phyloP scores from a whole-genome alignment of 2,329 filamentous ascomycete genomes.

The Dissoconium aciculare region DNA sequence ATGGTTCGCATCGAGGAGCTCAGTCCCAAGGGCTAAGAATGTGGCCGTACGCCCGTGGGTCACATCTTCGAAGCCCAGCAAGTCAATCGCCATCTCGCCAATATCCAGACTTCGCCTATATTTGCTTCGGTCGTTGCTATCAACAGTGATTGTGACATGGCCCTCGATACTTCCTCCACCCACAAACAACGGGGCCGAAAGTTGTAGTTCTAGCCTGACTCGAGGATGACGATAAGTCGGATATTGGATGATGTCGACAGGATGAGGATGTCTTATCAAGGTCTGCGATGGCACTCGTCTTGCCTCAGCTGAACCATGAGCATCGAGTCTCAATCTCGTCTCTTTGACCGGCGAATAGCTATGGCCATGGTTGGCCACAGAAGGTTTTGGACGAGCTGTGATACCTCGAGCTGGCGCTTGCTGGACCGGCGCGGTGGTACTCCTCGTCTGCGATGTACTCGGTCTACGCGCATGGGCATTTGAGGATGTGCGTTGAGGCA shows the following conservation, averaged over 20 bases:
- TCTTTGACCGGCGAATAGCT: constrained; percentile 37
- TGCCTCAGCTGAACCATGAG: constrained; percentile 29
- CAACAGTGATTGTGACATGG: constrained; percentile 32
- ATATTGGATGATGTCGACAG: constrained; percentile 36
- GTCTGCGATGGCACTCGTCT: constrained; percentile 34
- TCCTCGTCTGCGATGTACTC: constrained; percentile 3
- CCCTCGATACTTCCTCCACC: constrained; percentile 41
- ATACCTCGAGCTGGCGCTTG: too few relatives aligned
- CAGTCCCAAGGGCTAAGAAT: constrained; percentile 38
- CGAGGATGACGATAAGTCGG: constrained; percentile 36
- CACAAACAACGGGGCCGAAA: constrained; percentile 39
- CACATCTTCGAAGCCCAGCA: constrained; percentile 39
- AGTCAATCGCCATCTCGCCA: constrained; percentile 35
- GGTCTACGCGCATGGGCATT: constrained; percentile 12
- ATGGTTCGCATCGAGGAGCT: constrained; percentile 36
- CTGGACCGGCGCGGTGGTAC: not conserved
- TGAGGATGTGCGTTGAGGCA: constrained; percentile 34
- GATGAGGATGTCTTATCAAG: constrained; percentile 32
- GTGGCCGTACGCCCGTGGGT: constrained; percentile 31
- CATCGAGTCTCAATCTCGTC: constrained; percentile 26
- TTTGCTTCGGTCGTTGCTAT: constrained; percentile 31
- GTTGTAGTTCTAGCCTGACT: constrained; percentile 34
- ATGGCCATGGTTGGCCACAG: constrained; percentile 31
- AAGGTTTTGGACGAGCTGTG: constrained; percentile 5
- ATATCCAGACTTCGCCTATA: constrained; percentile 33